Base-by-base conservation (phyloP, 306 rosid species). In the Malus orientalis region DNA sequence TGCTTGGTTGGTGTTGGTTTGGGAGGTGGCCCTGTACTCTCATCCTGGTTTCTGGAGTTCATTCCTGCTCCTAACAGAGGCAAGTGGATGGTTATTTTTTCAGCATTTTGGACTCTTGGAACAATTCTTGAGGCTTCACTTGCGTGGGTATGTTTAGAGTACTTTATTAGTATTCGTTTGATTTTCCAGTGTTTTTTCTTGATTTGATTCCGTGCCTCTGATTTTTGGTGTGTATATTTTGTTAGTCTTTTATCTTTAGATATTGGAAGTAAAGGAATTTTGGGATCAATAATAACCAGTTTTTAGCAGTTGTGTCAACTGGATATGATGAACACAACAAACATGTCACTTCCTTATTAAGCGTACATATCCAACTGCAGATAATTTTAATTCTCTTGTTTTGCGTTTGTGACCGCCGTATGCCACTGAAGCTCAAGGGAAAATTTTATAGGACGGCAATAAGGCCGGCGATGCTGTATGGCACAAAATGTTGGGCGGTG, bases 21-120 rank as follows among this genome's bases (percentile, higher is more conserved):
- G 96, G 99, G 99, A 72, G 99, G 99, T 67, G 96, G 93, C 73
- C 98, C 92, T 62, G 98, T 92, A 30, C 91, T 90, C 69, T 86
- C 92, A 38, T 92, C 97, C 54, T 92, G 96, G 97, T 92, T 92
- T 86, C 85, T 95, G 61, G 97, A 95, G 87, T 92, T 92, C 84
- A 96, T 95, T 85, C 97, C 97, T 54, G 90, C 97, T 67, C 93
- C 97, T 63, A 87, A 80, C 76, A 88, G 99, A 88, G 99, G 99
- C 71, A 88, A 92, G 64, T 95, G 99, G 99, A 95, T 95, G 99
- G 97, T 92, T 85, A 72, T 88, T 76, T 95, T 92, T 89, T 88
- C 96, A 67, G 93, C 88, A 20, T 95, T 95, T 84, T 90, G 99
- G 99, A 92, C 97, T 44, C 2, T 95, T 82, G 99, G 99, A 79